Evolutionary conservation across 345 rosid species (phyloP).

Genomic region (Arabis hirsuta): DNA sequence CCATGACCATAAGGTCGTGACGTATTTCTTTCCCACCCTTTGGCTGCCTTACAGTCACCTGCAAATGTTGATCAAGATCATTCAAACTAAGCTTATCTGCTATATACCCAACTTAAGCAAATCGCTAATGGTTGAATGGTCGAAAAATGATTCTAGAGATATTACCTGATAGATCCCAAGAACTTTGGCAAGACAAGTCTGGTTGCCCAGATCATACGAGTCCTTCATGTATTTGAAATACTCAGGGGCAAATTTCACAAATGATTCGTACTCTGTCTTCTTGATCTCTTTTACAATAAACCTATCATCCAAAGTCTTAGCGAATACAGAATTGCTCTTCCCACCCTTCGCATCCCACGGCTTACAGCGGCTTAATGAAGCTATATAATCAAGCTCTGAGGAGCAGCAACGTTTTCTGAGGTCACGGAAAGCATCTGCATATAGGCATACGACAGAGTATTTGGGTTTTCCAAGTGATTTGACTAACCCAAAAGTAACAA

Average conservation of each 20-base stretch:
- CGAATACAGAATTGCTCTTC: slow-evolving; percentile 85
- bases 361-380: slow-evolving; percentile 86
- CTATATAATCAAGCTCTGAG: slow-evolving; percentile 82
- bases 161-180: slow-evolving; percentile 93
- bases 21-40: slow-evolving; percentile 82
- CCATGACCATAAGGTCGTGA: slow-evolving; percentile 97
- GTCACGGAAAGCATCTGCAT: slow-evolving; percentile 74
- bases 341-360: slow-evolving; percentile 99
- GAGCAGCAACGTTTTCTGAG: slow-evolving; percentile 69
- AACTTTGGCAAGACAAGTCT: slow-evolving; percentile 95
- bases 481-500: slow-evolving; percentile 62
- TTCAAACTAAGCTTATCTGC: slow-evolving; percentile 4
- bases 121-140: background rate
- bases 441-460: slow-evolving; percentile 76
- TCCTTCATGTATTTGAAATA: slow-evolving; percentile 85
- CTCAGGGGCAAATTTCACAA: slow-evolving; percentile 75
- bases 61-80: slow-evolving; percentile 31
- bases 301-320: slow-evolving; percentile 87
- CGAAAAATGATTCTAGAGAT: slow-evolving; percentile 7
- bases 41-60: slow-evolving; percentile 79
- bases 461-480: slow-evolving; percentile 74
- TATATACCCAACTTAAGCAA: background rate
- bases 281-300: slow-evolving; percentile 93
- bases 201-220: slow-evolving; percentile 75
- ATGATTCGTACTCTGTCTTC: slow-evolving; percentile 91